A percentile compares a stretch with the other conserved stretches of the same genome.
Conservation (phyloP, 495 filamentous ascomycete species). For the Cryomyces antarcticus region DNA sequence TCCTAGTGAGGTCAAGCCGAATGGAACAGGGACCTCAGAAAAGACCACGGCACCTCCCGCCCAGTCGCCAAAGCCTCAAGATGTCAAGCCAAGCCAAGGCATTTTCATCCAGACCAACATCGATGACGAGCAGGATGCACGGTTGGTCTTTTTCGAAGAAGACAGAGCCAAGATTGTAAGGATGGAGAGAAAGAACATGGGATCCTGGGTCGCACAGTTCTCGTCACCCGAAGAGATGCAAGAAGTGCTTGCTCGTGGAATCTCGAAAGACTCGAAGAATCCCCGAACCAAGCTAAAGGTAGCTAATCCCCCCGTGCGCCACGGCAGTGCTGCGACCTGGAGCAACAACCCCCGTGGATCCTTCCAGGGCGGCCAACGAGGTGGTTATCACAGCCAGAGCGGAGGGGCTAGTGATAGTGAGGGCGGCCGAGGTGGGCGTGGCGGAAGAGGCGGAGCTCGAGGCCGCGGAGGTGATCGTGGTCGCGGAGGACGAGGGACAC, state of each 20-base stretch:
- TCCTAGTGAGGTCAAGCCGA: constrained; percentile 18
- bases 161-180: constrained; percentile 57
- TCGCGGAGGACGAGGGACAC: constrained; percentile 19
- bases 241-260: constrained; percentile 47
- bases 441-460: constrained; percentile 40
- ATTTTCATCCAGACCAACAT: constrained; percentile 62
- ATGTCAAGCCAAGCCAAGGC: constrained; percentile 38
- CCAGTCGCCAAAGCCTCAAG: constrained; percentile 11
- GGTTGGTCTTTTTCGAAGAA: constrained; percentile 59
- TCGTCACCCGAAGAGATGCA: constrained; percentile 55
- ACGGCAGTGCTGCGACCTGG: too few species aligned
- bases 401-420: constrained; percentile 69
- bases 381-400: constrained; percentile 16
- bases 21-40: constrained; percentile 15
- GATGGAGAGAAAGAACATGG: constrained; percentile 55
- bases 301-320: too few species aligned
- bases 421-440: constrained; percentile 41
- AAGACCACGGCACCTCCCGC: constrained; percentile 3
- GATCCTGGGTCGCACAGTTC: constrained; percentile 68
- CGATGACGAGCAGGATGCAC: constrained; percentile 54
- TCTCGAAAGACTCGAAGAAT: too few species aligned
- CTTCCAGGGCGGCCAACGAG: too few species aligned
- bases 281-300: too few species aligned
- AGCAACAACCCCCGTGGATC: too few species aligned
- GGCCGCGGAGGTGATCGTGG: constrained; percentile 36